Percentiles rank a stretch among this genome's conserved stretches.
phyloP scores from a whole-genome alignment of 345 rosid species.

The Euphorbia lathyris region DNA sequence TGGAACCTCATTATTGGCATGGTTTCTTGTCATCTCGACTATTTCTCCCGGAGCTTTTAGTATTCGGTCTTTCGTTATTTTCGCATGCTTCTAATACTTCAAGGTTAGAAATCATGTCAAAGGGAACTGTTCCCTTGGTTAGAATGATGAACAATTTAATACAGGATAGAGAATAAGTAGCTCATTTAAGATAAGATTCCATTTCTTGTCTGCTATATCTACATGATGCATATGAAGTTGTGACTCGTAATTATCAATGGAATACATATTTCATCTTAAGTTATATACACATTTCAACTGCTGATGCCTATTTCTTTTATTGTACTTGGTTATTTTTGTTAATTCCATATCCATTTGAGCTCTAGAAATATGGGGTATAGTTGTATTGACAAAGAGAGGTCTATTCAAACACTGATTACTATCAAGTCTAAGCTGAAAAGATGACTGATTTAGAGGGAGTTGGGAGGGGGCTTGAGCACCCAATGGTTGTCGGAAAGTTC shows the following conservation, averaged over 20 bases:
- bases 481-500: too few species aligned
- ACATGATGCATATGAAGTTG: conserved; percentile 10
- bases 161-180: conserved; percentile 55
- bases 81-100: conserved; percentile 82
- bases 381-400: too few species aligned
- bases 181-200: conserved; percentile 18
- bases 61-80: conserved; percentile 83
- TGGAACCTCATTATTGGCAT: conserved; percentile 89
- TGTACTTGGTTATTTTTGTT: neutral
- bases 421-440: too few species aligned
- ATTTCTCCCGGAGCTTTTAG: conserved; percentile 74
- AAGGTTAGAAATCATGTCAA: conserved; percentile 90
- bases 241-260: neutral
- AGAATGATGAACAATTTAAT: conserved; percentile 80
- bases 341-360: too few species aligned
- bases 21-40: conserved; percentile 93
- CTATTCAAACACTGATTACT: too few species aligned
- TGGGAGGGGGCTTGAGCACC: too few species aligned
- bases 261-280: conserved; percentile 2
- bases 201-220: conserved; percentile 16
- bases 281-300: neutral
- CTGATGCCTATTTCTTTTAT: neutral
- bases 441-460: too few species aligned
- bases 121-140: conserved; percentile 85
- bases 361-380: too few species aligned